Evolutionary conservation across 768 basidiomycete genomes (phyloP), one percentile per base, ranked within the genome.

Genomic region (Xerocomus brunneocitrinus): DNA sequence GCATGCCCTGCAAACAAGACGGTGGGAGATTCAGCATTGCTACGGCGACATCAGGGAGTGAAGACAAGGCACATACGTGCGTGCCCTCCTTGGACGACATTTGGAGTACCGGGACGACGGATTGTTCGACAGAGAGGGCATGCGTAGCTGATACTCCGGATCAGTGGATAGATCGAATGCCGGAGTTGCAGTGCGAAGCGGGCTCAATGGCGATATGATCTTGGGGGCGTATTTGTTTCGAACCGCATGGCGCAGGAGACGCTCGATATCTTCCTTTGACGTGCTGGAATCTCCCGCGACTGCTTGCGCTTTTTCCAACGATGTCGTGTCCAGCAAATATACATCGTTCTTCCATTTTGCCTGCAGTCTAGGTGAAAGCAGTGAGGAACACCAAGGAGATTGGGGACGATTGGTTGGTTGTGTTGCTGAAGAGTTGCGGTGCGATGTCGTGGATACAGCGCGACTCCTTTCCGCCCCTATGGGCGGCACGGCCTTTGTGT

Each of bases 401-500:
- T 24, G 27, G 6, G 19, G 42, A 38, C 32, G 45, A 30, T 47
- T 50, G 13, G 34, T 39, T 45, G 50, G 38, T 24, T 27, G 39
- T n/a, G 47, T 34, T 5, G 44, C 1, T 40, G 42, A 35, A 44
- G 50, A 14, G n/a, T 48, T 52, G 30, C 45, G 57, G 48, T 46
- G 46, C 13, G 64, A 46, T 44, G 52, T 47, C 46, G 58, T 60
- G 12, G 65, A 57, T 22, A 64, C 40, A 3, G 60, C 63, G 8
- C 62, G 42, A 31, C 55, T 62, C n/a, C 69, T 62, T 55, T 69
- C 68, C 32, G 67, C 65, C 32, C 68, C 67, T 52, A 67, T 71
- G 25, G 68, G 68, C 2, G 54, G 47, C 10, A 67, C 58, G 27
- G 49, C 39, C 27, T 58, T 71, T 35, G 56, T 54, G 12, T 39